Conservation (phyloP, 495 filamentous ascomycete genomes). For the Penicillium ucsense region DNA sequence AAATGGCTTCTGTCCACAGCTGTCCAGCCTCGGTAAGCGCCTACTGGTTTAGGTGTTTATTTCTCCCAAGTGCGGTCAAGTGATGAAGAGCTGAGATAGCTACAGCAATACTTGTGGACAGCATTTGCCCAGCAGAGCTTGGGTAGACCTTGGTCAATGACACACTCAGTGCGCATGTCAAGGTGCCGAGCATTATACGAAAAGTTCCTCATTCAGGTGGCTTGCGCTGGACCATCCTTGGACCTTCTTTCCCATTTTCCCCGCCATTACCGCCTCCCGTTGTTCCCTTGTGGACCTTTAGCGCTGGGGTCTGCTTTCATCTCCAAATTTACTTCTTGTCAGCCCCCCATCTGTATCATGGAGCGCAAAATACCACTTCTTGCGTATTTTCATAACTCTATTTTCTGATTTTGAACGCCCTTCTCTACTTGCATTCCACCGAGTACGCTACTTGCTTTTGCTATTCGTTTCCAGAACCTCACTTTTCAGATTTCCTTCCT, state of each 20-base stretch:
- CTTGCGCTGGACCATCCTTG: too few relatives aligned
- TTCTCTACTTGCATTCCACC: conserved; percentile 11
- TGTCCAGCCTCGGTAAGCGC: too few relatives aligned
- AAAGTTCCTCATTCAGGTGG: too few relatives aligned
- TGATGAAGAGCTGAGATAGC: too few relatives aligned
- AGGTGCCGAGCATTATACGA: not conserved
- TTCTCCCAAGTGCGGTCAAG: too few relatives aligned
- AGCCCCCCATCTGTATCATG: conserved; percentile 31
- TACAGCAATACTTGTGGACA: too few relatives aligned
- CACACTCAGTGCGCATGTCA: too few relatives aligned
- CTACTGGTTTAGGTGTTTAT: too few relatives aligned
- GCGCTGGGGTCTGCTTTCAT: conserved; percentile 1
- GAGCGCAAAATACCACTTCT: conserved; percentile 40
- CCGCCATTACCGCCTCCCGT: not conserved
- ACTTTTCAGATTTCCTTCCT: not conserved
- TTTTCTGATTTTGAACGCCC: not conserved
- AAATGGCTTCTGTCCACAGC: too few relatives aligned
- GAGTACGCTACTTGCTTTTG: not conserved
- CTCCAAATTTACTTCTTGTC: conserved; percentile 9
- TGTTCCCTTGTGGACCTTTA: not conserved
- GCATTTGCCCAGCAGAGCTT: too few relatives aligned
- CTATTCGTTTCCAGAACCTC: too few relatives aligned
- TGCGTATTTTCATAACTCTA: conserved; percentile 16
- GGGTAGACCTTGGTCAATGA: too few relatives aligned
- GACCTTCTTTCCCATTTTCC: not conserved